Percentiles rank a stretch among this genome's conserved stretches.
phyloP scores from a whole-genome alignment of 1,284 basidiomycete genomes.

The Cryptococcus jaspeensis region DNA sequence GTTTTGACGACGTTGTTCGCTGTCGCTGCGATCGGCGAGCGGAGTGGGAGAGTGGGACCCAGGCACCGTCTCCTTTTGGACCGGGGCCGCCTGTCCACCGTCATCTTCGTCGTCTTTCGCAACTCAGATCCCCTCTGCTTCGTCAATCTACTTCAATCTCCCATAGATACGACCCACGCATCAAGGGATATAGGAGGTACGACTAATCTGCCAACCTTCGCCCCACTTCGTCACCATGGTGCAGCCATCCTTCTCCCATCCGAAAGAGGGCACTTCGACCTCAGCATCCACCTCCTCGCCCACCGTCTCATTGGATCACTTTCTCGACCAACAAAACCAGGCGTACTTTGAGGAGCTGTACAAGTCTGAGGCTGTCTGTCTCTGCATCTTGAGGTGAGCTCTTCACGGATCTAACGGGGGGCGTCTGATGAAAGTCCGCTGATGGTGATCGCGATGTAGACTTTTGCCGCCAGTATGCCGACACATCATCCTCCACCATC shows the following conservation, averaged over 20 bases:
- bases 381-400: conserved; percentile 83
- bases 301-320: conserved; percentile 56
- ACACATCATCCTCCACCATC: conserved; percentile 84
- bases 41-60: no score
- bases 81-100: no score
- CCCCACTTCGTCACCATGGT: conserved; percentile 27
- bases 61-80: no score
- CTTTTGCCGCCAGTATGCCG: conserved; percentile 81
- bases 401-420: neutral
- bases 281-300: conserved; percentile 26
- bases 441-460: conserved; percentile 52
- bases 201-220: neutral
- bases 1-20: no score
- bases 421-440: neutral
- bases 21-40: no score
- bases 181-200: no score
- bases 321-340: conserved; percentile 82
- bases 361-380: conserved; percentile 83
- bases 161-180: no score
- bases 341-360: conserved; percentile 81
- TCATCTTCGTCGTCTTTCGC: no score
- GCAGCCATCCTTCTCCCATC: conserved; percentile 38
- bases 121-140: no score
- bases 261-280: conserved; percentile 12
- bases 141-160: no score